Percentiles rank a stretch among this genome's conserved stretches.
phyloP scores from a whole-genome alignment of 768 basidiomycete species.

The Hygrocybe coccinea region DNA sequence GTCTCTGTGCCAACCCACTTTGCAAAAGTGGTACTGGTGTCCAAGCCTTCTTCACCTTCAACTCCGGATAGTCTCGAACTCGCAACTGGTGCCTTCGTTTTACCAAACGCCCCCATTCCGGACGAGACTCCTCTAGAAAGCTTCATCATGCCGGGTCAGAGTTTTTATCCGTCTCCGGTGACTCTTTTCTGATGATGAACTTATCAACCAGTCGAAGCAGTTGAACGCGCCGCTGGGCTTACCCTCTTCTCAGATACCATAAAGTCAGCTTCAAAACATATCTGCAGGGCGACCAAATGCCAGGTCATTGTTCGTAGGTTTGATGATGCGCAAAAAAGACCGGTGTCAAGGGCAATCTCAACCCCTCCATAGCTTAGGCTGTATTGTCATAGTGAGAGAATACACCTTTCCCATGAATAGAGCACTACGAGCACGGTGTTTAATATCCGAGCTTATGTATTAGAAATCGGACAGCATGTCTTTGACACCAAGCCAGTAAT shows the following conservation, averaged over 20 bases:
- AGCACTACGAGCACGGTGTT: too few species aligned
- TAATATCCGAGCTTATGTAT: too few species aligned
- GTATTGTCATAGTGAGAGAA: background rate
- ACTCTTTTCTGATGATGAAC: background rate
- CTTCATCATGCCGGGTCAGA: constrained; percentile 78
- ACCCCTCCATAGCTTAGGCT: constrained; percentile 30
- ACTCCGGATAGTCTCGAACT: constrained; percentile 70
- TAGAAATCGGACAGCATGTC: constrained; percentile 74
- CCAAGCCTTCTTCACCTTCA: constrained; percentile 67
- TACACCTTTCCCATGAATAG: constrained; percentile 10
- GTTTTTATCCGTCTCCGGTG: background rate
- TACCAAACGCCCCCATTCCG: constrained; percentile 90
- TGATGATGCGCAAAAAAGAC: constrained; percentile 80
- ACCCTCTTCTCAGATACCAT: constrained; percentile 79
- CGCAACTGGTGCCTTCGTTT: constrained; percentile 87
- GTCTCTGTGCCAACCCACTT: constrained; percentile 96
- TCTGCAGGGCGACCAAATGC: constrained; percentile 87
- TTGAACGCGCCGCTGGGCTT: constrained; percentile 86
- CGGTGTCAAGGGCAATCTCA: constrained; percentile 48
- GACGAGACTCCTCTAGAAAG: constrained; percentile 75
- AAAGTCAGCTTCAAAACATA: constrained; percentile 71
- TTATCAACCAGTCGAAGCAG: constrained; percentile 66
- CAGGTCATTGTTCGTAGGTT: constrained; percentile 84
- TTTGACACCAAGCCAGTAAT: constrained; percentile 75
- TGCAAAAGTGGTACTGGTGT: constrained; percentile 87